Evolutionary conservation across 1,284 basidiomycete species (phyloP).

Genomic region (Rhodotorula mucilaginosa): DNA sequence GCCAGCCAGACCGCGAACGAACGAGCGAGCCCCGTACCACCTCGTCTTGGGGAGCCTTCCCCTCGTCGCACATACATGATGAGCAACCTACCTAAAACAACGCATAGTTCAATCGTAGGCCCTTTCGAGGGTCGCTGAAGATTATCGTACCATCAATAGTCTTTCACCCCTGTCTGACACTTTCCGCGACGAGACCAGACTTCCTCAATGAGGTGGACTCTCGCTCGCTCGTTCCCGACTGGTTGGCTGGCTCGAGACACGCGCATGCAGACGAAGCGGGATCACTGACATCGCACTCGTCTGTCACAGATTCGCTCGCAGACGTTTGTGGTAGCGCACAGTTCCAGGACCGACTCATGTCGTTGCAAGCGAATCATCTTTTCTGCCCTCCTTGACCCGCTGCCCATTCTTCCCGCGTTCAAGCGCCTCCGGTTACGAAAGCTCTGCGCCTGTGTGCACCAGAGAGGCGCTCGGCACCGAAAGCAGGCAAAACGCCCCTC

Average conservation of each 20-base stretch:
- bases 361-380: neutral
- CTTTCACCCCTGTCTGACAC: constrained; percentile 13
- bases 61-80: neutral
- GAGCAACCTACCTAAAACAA: constrained; percentile 5
- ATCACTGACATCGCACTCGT: neutral
- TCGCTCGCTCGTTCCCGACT: too few relatives aligned
- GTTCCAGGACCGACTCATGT: too few relatives aligned
- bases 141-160: constrained; percentile 3
- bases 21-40: neutral
- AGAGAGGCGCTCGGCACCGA: too few relatives aligned
- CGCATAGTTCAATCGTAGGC: constrained; percentile 4
- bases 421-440: too few relatives aligned
- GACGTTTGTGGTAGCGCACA: too few relatives aligned
- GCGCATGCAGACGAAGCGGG: neutral
- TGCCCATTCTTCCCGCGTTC: neutral
- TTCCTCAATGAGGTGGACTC: too few relatives aligned
- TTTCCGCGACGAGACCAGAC: too few relatives aligned
- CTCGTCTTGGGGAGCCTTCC: neutral
- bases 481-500: too few relatives aligned
- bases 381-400: neutral
- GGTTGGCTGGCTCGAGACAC: neutral
- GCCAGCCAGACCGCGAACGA: too few relatives aligned
- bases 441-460: too few relatives aligned
- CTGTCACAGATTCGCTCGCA: too few relatives aligned
- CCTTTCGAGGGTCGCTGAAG: neutral